Conservation (phyloP, 2,329 filamentous ascomycete species). For the Coleophoma cylindrospora region DNA sequence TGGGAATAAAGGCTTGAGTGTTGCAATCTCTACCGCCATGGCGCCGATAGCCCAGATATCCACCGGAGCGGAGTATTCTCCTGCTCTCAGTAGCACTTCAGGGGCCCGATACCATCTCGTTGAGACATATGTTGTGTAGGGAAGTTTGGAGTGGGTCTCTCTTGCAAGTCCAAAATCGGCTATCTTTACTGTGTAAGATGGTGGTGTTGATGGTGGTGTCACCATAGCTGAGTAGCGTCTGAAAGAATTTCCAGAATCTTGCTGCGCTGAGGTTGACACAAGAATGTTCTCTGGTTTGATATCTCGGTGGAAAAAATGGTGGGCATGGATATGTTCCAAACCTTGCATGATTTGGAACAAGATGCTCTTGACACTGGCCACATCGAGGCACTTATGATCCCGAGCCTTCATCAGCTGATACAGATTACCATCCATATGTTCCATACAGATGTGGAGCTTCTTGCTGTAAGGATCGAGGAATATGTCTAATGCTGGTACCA, state of each 20-base stretch:
- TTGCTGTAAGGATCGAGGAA: constrained; percentile 95
- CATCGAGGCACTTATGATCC: constrained; percentile 90
- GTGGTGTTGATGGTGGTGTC: constrained; percentile 90
- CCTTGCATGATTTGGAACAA: constrained; percentile 95
- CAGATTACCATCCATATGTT: constrained; percentile 99
- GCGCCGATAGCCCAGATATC: constrained; percentile 98
- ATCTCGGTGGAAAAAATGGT: constrained; percentile 97
- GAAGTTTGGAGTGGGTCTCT: constrained; percentile 92
- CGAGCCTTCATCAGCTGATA: constrained; percentile 99
- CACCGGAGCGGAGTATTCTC: constrained; percentile 94
- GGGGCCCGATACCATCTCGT: constrained; percentile 94
- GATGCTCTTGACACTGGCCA: constrained; percentile 92
- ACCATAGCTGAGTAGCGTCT: constrained; percentile 89
- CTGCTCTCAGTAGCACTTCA: constrained; percentile 87
- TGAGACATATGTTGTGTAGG: constrained; percentile 97
- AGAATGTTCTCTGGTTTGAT: constrained; percentile 99
- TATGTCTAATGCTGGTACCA: constrained; percentile 97
- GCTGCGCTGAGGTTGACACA: constrained; percentile 77
- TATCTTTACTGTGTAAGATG: constrained; percentile 94
- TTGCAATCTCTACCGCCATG: constrained; percentile 98
- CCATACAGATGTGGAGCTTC: constrained; percentile 97
- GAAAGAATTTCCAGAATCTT: constrained; percentile 80
- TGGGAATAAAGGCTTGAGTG: constrained; percentile 92
- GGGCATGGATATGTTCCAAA: constrained; percentile 93
- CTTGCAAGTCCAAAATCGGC: constrained; percentile 97